Conservation (phyloP, 768 basidiomycete species). For the Boletus fagicola region DNA sequence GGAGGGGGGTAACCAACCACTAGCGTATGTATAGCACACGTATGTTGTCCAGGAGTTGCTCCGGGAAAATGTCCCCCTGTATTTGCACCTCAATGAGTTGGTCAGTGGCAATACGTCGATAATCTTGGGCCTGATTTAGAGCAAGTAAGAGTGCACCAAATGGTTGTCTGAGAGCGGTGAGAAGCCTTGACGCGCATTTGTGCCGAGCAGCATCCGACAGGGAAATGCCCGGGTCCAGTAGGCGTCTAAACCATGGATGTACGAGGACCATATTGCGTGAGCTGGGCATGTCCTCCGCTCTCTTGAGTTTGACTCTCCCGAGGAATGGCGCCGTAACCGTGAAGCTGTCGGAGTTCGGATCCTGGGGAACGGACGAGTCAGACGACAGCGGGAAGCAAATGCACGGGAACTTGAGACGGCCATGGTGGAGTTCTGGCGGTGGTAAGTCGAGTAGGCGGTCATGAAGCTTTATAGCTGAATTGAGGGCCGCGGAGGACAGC, state of each 20-base stretch:
- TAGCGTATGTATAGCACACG: slow-evolving; percentile 12
- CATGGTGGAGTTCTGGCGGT: slow-evolving; percentile 7
- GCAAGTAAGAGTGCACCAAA: slow-evolving; percentile 19
- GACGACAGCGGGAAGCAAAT: slow-evolving; percentile 5
- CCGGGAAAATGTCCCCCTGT: slow-evolving; percentile 4
- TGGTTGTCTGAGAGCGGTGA: slow-evolving; percentile 7
- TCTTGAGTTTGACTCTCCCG: slow-evolving; percentile 7
- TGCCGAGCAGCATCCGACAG: background rate
- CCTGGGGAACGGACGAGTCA: background rate
- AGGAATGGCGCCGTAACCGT: background rate
- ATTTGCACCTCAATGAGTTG: slow-evolving; percentile 3
- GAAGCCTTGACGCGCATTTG: slow-evolving; percentile 3
- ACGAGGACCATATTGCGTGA: slow-evolving; percentile 10
- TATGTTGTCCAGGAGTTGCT: slow-evolving; percentile 2
- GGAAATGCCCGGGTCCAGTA: slow-evolving; percentile 2
- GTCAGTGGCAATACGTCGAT: slow-evolving; percentile 14
- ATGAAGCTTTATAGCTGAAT: slow-evolving; percentile 5
- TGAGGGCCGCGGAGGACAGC: background rate
- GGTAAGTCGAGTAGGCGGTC: slow-evolving; percentile 2
- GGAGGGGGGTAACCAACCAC: background rate
- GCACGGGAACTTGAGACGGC: slow-evolving; percentile 13
- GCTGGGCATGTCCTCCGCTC: slow-evolving; percentile 1
- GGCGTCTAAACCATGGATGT: slow-evolving; percentile 15
- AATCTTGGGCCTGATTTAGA: background rate
- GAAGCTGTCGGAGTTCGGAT: background rate